Conservation (phyloP, 768 basidiomycete species). For the Calvatia gigantea region DNA sequence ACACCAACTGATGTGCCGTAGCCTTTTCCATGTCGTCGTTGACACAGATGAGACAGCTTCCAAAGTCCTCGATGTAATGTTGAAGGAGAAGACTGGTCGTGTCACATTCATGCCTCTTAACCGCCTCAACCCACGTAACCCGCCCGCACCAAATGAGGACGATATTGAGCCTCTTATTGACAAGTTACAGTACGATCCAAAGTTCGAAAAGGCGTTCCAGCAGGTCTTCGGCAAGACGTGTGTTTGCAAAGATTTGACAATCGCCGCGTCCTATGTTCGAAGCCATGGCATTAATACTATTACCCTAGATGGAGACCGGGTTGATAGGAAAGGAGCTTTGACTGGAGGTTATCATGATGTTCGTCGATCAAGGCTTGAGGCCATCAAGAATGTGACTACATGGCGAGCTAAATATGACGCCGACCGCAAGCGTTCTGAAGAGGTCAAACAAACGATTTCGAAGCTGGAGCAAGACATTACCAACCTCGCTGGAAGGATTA, state of each 20-base stretch:
- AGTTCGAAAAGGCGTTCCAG: conserved; percentile 80
- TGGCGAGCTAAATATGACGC: conserved; percentile 74
- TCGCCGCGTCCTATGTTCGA: conserved; percentile 92
- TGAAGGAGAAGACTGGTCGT: conserved; percentile 88
- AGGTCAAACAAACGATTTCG: conserved; percentile 70
- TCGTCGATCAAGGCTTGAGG: conserved; percentile 85
- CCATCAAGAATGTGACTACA: conserved; percentile 67
- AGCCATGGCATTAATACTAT: conserved; percentile 95
- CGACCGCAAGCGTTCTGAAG: conserved; percentile 60
- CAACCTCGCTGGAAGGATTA: conserved; percentile 64
- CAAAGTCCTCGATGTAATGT: conserved; percentile 89
- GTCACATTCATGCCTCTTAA: conserved; percentile 99
- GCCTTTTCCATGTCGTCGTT: conserved; percentile 96
- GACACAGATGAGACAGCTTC: conserved; percentile 94
- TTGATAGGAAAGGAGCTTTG: conserved; percentile 92
- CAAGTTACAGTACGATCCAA: conserved; percentile 73
- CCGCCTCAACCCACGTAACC: conserved; percentile 77
- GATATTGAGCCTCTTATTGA: conserved; percentile 80
- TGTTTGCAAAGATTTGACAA: conserved; percentile 88
- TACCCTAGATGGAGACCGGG: conserved; percentile 96
- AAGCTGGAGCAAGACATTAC: conserved; percentile 87
- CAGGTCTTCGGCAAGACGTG: conserved; percentile 98
- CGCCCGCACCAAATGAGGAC: conserved; percentile 62
- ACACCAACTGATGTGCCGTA: conserved; percentile 26
- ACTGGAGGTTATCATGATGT: conserved; percentile 97